Evolutionary conservation across 1,139 yeast genomes (phyloP), one percentile per base, ranked within the genome.

Genomic region (Dujonia santamariae): DNA sequence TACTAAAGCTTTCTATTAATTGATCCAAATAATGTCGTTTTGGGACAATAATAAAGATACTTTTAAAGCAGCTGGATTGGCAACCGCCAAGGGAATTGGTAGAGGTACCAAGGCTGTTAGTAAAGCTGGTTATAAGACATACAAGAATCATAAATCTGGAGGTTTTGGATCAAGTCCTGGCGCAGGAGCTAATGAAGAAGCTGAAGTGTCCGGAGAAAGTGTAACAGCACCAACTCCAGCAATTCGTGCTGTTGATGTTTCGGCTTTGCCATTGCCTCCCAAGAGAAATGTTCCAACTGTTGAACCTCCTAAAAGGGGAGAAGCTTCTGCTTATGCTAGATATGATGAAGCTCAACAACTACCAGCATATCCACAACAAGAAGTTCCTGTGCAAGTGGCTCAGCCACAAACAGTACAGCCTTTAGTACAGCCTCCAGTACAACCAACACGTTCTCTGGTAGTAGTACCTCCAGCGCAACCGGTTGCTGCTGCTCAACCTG

Each of bases 31-130:
- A 21, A 17, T 55, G 61, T 63, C 78, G 4, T 75, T 73, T 44
- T 75, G 80, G 80, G 78, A 73, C 19, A 67, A 69, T 40, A 69
- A 75, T 50, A 74, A 74, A 42, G 80, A 56, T 33, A 45, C 68
- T 0, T 61, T 75, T 50, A 72, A 71, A 38, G 47, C 69, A 1
- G 79, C 70, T 0, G 72, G 78, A 2, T 45, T 56, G 7, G 63
- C 76, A 12, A 67, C 76, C 1, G 65, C 60, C 32, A 63, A 58
- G 39, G 78, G 78, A 2, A 67, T 75, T 27, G 80, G 78, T 5
- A 56, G 50, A 31, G 80, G 78, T 3, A 59, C 74, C 6, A 68
- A 60, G 26, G 67, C 75, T 0, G 56, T 71, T 1, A 59, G 68
- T 4, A 67, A 67, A 42, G 80, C 79, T 4, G 80, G 80, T 0